phyloP scores from a whole-genome alignment of 1,284 basidiomycete genomes.

The Irpex sp. region DNA sequence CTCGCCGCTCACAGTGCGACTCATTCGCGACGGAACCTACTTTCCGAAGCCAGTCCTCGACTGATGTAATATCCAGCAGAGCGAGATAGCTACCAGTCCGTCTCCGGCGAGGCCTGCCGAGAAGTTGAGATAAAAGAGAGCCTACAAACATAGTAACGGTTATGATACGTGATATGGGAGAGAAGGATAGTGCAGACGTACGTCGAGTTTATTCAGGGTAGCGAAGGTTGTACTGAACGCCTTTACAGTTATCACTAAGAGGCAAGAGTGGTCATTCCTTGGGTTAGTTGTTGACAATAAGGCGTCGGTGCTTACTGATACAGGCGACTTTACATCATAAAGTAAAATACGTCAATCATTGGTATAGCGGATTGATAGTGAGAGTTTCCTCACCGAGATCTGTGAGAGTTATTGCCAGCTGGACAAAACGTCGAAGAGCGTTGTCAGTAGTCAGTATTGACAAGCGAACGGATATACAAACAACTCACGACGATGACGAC shows the following conservation, averaged over 20 bases:
- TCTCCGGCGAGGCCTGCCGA: constrained; percentile 25
- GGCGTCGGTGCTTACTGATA: constrained; percentile 14
- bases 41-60: constrained; percentile 31
- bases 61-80: constrained; percentile 28
- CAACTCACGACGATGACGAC: constrained; percentile 2
- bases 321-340: constrained; percentile 13
- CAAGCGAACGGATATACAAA: neutral
- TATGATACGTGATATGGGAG: neutral
- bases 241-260: constrained; percentile 15
- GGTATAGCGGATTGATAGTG: neutral
- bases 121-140: constrained; percentile 24
- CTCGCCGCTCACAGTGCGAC: neutral
- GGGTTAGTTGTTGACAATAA: no score
- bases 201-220: constrained; percentile 15
- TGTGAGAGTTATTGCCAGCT: neutral
- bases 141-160: constrained; percentile 4
- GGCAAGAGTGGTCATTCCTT: neutral
- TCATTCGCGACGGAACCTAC: constrained; percentile 16
- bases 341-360: neutral
- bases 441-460: neutral
- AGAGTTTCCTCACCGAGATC: neutral
- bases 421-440: neutral
- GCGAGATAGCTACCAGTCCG: constrained; percentile 26
- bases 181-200: neutral
- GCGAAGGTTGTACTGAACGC: constrained; percentile 16